Conservation (phyloP, 2,329 filamentous ascomycete species). For the Torrubiella hemipterigena region DNA sequence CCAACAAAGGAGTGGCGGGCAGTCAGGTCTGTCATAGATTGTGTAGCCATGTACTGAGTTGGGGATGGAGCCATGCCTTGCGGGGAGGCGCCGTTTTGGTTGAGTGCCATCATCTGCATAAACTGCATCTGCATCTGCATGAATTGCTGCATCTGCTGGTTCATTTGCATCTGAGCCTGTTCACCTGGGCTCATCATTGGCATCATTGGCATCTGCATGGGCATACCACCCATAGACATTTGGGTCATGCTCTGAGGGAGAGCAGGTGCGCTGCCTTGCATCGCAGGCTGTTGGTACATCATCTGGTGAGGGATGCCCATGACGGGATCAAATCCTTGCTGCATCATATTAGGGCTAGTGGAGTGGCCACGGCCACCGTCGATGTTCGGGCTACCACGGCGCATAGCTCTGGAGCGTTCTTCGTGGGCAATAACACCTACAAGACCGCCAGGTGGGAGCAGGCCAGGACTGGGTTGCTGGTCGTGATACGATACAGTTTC, state of each 20-base stretch:
- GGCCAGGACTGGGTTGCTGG: conserved; percentile 17
- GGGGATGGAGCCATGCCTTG: conserved; percentile 16
- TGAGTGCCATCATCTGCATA: conserved; percentile 66
- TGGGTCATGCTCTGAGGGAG: conserved; percentile 12
- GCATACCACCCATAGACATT: conserved; percentile 7
- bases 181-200: conserved; percentile 46
- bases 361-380: conserved; percentile 33
- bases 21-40: conserved; percentile 31
- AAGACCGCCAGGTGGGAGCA: conserved; percentile 59
- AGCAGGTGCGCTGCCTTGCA: conserved; percentile 15
- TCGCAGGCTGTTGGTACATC: conserved; percentile 23
- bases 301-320: conserved; percentile 32
- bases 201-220: conserved; percentile 28
- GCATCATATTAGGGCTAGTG: conserved; percentile 21
- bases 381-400: conserved; percentile 64
- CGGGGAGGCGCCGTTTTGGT: conserved; percentile 14
- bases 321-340: conserved; percentile 32
- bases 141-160: conserved; percentile 73
- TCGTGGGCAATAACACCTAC: conserved; percentile 82
- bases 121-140: conserved; percentile 95
- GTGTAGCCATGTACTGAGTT: conserved; percentile 16
- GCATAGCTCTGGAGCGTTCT: conserved; percentile 65
- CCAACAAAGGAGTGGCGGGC: conserved; percentile 34
- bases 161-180: conserved; percentile 68
- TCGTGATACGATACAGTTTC: conserved; percentile 64